Evolutionary conservation across 768 basidiomycete species (phyloP), one percentile per base, ranked within the genome.

Genomic region (Panaeolus papilionaceus): DNA sequence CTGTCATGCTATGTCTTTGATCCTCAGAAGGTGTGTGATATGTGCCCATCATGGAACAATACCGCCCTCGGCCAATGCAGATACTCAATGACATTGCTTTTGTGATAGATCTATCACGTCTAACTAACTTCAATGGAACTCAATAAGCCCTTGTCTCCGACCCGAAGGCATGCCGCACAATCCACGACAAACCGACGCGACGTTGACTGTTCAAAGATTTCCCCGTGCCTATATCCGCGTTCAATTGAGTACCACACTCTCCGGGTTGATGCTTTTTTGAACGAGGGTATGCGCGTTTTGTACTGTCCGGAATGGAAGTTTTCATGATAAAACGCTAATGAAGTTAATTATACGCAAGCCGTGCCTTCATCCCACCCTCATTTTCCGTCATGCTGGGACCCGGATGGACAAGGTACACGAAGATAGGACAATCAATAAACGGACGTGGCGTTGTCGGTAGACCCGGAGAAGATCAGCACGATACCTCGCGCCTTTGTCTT

Each of bases 311-410:
- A 4, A 37, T 37, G 6, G 14, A 33, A n/a, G 28, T 4, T 28
- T 58, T 28, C 26, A 33, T 2, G 26, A 28, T 33, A 58, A 58
- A 33, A 58, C 26, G 28, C 54, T 23, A 58, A 12, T 58, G 54
- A 58, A 58, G 54, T 58, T 58, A 28, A 58, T 58, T 58, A 28
- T 58, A 9, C 26, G 5, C 54, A n/a, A 14, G 14, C 12, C 2
- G 54, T 58, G 28, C 54, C 54, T 58, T 58, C 28, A 12, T 58
- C 9, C 14, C 54, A 58, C 54, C 54, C 26, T 58, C 54, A 51
- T 51, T 51, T 58, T 23, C 54, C 54, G 28, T 16, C 33, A 12
- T 16, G 33, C 4, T 58, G 54, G 54, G 23, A 33, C 28, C 47
- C 28, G n/a, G 28, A 58, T 37, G 12, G 14, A 9, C 54, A 33